Conservation (phyloP, 345 rosid genomes). For the Excoecaria agallocha region DNA sequence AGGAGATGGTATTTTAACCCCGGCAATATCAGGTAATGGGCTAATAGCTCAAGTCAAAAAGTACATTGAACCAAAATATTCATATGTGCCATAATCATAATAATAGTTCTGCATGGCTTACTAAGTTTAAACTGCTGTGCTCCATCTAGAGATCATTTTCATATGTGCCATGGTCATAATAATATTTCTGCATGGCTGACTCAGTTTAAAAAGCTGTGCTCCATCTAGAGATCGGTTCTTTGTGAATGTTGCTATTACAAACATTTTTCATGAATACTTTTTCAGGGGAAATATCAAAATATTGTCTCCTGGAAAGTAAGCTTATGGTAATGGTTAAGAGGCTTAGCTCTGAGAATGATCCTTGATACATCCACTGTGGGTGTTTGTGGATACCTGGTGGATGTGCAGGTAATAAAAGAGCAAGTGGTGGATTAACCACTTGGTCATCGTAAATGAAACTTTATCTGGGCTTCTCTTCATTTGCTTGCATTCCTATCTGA, state of each 20-base stretch:
- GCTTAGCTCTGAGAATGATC: not conserved
- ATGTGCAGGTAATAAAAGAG: not conserved
- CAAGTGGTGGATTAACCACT: not conserved
- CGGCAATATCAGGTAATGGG: conserved; percentile 80
- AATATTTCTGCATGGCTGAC: not conserved
- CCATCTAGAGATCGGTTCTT: not conserved
- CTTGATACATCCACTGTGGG: not conserved
- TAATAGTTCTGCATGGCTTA: not conserved
- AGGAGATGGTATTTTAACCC: conserved; percentile 95
- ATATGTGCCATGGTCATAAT: not conserved
- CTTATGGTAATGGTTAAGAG: not conserved
- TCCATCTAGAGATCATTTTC: not conserved
- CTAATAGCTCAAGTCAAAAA: not conserved
- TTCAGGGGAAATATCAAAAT: not conserved
- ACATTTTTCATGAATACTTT: not conserved
- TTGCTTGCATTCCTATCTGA: not conserved
- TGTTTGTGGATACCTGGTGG: not conserved
- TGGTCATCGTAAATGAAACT: not conserved
- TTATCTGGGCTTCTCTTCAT: not conserved
- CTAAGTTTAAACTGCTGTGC: not conserved
- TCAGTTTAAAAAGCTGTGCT: not conserved
- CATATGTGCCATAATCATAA: not conserved
- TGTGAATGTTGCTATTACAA: not conserved
- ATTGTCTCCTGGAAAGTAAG: not conserved
- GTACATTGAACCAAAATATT: not conserved